Evolutionary conservation across 2,329 filamentous ascomycete species (phyloP), one percentile per base, ranked within the genome.

Genomic region (Monosporascus sp.): DNA sequence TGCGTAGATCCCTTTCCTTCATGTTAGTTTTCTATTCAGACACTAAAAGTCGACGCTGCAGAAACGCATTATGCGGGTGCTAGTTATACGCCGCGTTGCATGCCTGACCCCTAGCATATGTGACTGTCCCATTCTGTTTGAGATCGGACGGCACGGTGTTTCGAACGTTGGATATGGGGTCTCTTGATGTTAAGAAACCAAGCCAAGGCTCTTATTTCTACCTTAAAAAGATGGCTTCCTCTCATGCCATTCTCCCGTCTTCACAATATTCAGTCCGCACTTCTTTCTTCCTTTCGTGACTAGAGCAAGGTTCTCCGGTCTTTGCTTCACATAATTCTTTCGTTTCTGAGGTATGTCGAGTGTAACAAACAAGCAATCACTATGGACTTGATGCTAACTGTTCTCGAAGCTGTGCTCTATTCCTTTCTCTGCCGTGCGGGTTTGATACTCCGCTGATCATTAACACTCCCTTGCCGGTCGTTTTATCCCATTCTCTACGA

Each of bases 371-470:
- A 35, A 11, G 31, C 31, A 35, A 14, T 35, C 31, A 35, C 31
- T 35, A 14, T 35, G 31, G 31, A 35, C 31, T 35, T 35, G 31
- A 35, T 2, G 49, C 59, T 64, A 61, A 65, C 57, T 17, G 4
- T 24, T 27, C n/a, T 14, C 49, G 17, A 22, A 65, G 62, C 63
- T 65, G 63, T 61, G 63, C 63, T 65, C 63, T 31, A 11, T 53
- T 59, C 44, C 56, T 59, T 63, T 56, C 57, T 58, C 63, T 57
- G 50, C 49, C 58, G 53, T 56, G 51, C 55, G 17, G 17, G 17
- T 31, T 38, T 49, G 22, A 26, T 58, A 54, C 48, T 64, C 50
- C n/a, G 58, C 51, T 24, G 5, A 6, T 9, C 40, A 40, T 58
- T 52, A 51, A 60, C 52, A 37, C 52, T 58, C 46, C 49, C 24